phyloP scores from a whole-genome alignment of 2,329 filamentous ascomycete species.

The Achaetomium macrosporum region DNA sequence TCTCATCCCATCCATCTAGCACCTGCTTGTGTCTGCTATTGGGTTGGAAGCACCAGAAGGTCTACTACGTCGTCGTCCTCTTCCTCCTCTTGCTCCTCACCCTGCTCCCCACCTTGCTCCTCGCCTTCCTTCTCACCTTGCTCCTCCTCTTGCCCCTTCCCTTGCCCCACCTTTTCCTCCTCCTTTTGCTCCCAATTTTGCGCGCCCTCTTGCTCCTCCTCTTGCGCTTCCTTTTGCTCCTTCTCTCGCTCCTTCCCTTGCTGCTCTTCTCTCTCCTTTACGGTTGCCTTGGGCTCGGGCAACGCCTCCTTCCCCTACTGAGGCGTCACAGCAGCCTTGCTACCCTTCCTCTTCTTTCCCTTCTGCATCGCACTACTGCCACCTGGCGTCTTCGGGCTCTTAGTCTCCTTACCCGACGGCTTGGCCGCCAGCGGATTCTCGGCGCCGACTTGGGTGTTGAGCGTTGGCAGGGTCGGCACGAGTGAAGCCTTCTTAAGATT shows the following conservation, averaged over 20 bases:
- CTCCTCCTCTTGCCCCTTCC: background rate
- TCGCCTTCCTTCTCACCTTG: background rate
- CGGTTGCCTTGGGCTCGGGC: too few relatives aligned
- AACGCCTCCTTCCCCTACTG: constrained; percentile 16
- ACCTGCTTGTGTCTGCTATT: too few relatives aligned
- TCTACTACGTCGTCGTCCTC: too few relatives aligned
- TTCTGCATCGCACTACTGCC: constrained; percentile 31
- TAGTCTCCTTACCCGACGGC: constrained; percentile 35
- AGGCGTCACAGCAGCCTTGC: constrained; percentile 33
- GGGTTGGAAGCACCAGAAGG: too few relatives aligned
- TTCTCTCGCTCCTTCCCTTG: too few relatives aligned
- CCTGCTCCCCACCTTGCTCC: background rate
- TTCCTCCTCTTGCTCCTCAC: too few relatives aligned
- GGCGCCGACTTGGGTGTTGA: constrained; percentile 35
- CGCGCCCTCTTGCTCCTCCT: too few relatives aligned
- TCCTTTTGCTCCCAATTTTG: too few relatives aligned
- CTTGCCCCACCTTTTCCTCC: too few relatives aligned
- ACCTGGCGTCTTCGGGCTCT: constrained; percentile 39
- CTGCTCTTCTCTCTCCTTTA: too few relatives aligned
- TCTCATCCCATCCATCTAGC: background rate
- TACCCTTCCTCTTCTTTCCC: constrained; percentile 45
- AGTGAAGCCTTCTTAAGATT: constrained; percentile 31
- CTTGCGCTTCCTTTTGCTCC: too few relatives aligned
- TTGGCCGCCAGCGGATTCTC: constrained; percentile 31
- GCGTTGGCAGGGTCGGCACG: constrained; percentile 26